Evolutionary conservation across 176 grass and related monocot species (phyloP).

Genomic region (Echinochloa phyllopogon): DNA sequence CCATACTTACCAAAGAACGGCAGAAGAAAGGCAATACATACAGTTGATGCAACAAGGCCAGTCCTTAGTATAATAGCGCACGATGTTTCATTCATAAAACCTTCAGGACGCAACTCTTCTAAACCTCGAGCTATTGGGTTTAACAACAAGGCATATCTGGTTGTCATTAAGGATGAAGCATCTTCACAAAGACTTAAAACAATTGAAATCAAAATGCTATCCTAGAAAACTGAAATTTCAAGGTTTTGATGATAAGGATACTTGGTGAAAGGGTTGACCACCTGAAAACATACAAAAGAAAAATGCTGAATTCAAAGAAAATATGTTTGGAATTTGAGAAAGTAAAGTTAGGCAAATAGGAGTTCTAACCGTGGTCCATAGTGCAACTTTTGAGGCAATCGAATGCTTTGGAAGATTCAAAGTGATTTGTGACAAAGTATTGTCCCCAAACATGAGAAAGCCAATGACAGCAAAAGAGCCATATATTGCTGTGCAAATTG

Average conservation of each 20-base stretch:
- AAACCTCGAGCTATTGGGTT: conserved; percentile 90
- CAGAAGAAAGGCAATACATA: conserved; percentile 84
- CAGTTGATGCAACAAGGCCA: conserved; percentile 72
- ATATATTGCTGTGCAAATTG: conserved; percentile 80
- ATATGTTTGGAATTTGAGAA: background rate
- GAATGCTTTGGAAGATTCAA: conserved; percentile 88
- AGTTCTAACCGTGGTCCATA: conserved; percentile 88
- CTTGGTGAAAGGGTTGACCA: conserved; percentile 93
- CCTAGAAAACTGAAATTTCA: conserved; percentile 20
- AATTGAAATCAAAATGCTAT: conserved; percentile 29
- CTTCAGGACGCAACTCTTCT: conserved; percentile 74
- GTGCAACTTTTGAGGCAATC: conserved; percentile 76
- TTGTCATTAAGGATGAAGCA: conserved; percentile 59
- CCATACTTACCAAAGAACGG: conserved; percentile 80
- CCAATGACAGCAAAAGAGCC: conserved; percentile 78
- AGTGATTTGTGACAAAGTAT: conserved; percentile 89
- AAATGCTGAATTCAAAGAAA: conserved; percentile 2
- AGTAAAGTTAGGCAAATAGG: background rate
- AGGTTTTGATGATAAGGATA: conserved; percentile 62
- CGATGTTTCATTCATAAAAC: conserved; percentile 57
- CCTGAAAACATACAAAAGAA: conserved; percentile 58
- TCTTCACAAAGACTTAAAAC: background rate
- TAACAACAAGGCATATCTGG: conserved; percentile 82
- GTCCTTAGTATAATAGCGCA: conserved; percentile 65
- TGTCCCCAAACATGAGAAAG: conserved; percentile 93